Base-by-base conservation (phyloP, 1,139 yeast genomes). In the Saccharomycopsis crataegensis region DNA sequence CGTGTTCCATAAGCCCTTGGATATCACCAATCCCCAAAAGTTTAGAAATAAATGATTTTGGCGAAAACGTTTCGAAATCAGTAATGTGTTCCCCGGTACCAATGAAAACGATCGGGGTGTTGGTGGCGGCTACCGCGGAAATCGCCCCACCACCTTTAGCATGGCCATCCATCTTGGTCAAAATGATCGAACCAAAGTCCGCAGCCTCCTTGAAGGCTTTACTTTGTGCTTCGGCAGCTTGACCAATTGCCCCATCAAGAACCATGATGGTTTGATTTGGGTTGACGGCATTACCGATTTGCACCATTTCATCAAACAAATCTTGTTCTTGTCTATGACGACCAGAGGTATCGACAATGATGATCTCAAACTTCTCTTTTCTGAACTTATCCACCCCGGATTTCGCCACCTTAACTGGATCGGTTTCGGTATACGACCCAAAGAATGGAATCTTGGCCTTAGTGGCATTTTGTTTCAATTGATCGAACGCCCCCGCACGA, bases 61-160 rank as follows among this genome's bases (percentile, higher is more conserved):
- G 97, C 36, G 94, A 84, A 68, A 93, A 93, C 47, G 87, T 82
- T 69, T 93, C 99, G 59, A 93, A 79, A 67, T 93, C 99, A 55
- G 86, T 88, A 48, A 91, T 86, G 67, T 93, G 99, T 69, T 93
- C 99, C 65, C 99, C 99, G 1, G 98, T 91, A 78, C 99, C 99
- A 57, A 93, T 93, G 66, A 93, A 93, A 8, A 86, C 87, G 62
- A 93, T 86, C n/a, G 99, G 99, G 0, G 98, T 93, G 56, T 86
- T 78, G 12, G 99, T 91, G 1, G 97, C 95, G 0, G 99, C 99
- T 53, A 93, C 98, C 0, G 99, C 99, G 45, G 97, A 89, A 54
- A 93, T 90, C 32, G 99, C 99, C 75, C 99, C 99, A 72, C 99
- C 99, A 67, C 99, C 99, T 70, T 87, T 93, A 43, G 99, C 99